Percentiles rank a stretch among this genome's conserved stretches.
Evolutionary conservation across 768 basidiomycete species (phyloP).

Genomic region (Lentinus tigrinus): DNA sequence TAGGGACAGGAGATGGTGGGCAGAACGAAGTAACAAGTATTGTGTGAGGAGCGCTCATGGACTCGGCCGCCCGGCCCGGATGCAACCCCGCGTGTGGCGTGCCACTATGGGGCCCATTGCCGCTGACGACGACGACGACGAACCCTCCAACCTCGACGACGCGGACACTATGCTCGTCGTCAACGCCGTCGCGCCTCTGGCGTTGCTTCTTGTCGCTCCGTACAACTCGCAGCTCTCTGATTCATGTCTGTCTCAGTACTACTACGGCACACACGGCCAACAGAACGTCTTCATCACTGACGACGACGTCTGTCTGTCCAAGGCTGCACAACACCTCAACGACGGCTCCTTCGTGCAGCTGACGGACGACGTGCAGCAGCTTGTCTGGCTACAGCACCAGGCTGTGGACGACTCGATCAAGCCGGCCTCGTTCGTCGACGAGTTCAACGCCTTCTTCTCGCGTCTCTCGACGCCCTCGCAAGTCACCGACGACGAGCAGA

Average conservation of each 20-base stretch:
- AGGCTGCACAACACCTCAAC: constrained; percentile 20
- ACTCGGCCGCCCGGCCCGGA: no score
- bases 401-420: constrained; percentile 46
- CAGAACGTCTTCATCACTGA: constrained; percentile 49
- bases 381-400: constrained; percentile 63
- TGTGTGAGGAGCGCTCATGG: no score
- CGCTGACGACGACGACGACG: no score
- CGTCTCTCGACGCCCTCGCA: background rate
- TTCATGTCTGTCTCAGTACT: constrained; percentile 48
- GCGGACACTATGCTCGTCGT: constrained; percentile 13
- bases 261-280: constrained; percentile 56
- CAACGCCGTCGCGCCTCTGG: constrained; percentile 12
- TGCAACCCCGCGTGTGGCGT: no score
- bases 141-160: constrained; percentile 4
- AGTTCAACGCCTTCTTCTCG: constrained; percentile 12
- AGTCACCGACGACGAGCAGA: constrained; percentile 7
- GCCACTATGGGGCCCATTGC: no score
- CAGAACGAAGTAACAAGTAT: no score
- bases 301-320: constrained; percentile 37
- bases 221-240: constrained; percentile 38
- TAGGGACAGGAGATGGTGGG: no score
- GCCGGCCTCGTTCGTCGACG: constrained; percentile 27
- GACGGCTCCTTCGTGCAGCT: constrained; percentile 28
- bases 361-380: constrained; percentile 31
- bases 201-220: constrained; percentile 42